A percentile compares a stretch with the other conserved stretches of the same genome.
These are phyloP conservation scores for Corymbia calophylla DNA, from an alignment of 441 rosid genomes.

Conservation along the genomic window DNA sequence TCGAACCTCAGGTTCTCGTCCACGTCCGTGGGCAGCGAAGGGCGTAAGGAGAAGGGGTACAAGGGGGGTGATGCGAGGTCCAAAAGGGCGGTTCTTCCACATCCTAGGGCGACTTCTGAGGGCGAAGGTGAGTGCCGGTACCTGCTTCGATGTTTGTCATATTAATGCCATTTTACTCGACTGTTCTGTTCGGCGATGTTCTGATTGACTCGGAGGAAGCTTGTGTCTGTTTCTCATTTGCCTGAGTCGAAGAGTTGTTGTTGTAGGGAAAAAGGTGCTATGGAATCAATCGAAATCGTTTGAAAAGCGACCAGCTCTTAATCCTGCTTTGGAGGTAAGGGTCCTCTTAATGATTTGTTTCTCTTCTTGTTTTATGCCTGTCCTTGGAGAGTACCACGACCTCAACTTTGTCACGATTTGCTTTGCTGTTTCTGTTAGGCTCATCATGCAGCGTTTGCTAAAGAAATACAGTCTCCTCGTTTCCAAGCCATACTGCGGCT, in stretches of 20 bases:
- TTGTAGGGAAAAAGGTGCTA: slow-evolving; percentile 46
- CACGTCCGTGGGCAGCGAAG: slow-evolving; percentile 11
- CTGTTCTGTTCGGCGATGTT: not conserved
- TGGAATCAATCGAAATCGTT: slow-evolving; percentile 73
- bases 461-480: slow-evolving; percentile 85
- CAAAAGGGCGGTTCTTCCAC: not conserved
- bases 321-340: slow-evolving; percentile 64
- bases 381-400: not conserved
- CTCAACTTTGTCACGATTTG: not conserved
- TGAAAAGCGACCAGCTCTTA: slow-evolving; percentile 31
- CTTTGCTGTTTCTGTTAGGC: slow-evolving; percentile 29
- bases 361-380: not conserved
- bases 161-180: not conserved
- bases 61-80: slow-evolving; percentile 14
- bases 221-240: not conserved
- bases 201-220: not conserved
- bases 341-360: not conserved
- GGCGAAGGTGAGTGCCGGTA: not conserved
- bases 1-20: slow-evolving; percentile 58
- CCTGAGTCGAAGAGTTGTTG: not conserved
- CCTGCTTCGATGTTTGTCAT: not conserved
- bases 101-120: not conserved
- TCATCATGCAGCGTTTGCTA: slow-evolving; percentile 56
- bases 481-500: slow-evolving; percentile 84
- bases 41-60: slow-evolving; percentile 11